These are phyloP conservation scores for Pseudovirgaria hyperparasitica DNA, from an alignment of 2,329 filamentous ascomycete species.

Conservation along the genomic window DNA sequence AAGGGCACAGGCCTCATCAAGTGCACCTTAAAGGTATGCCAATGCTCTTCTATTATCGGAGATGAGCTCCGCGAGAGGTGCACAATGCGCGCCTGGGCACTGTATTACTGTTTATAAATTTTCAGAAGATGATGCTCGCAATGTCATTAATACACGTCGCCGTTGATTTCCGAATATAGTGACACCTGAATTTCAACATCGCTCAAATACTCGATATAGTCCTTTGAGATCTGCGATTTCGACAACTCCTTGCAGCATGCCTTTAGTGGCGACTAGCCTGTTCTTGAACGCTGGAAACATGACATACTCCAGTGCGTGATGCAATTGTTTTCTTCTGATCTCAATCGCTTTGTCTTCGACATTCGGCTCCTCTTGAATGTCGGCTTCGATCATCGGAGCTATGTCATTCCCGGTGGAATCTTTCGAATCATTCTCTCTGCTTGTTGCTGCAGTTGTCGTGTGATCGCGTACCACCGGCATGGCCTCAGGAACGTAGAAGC, in stretches of 20 bases:
- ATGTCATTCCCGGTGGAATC: constrained; percentile 2
- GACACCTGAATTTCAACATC: constrained; percentile 66
- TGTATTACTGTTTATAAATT: too few relatives aligned
- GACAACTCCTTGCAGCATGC: constrained; percentile 62
- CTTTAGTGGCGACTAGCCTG: constrained; percentile 68
- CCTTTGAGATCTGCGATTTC: constrained; percentile 90
- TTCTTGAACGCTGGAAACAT: constrained; percentile 84
- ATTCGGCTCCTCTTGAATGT: constrained; percentile 9
- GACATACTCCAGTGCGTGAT: constrained; percentile 65
- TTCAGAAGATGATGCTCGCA: too few relatives aligned
- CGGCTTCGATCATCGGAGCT: constrained; percentile 6
- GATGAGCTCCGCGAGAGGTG: too few relatives aligned
- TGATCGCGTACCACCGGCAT: constrained; percentile 41
- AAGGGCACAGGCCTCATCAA: too few relatives aligned
- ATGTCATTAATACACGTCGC: too few relatives aligned
- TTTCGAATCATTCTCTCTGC: constrained; percentile 39
- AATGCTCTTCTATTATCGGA: too few relatives aligned
- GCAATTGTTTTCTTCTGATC: constrained; percentile 53
- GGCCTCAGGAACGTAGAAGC: constrained; percentile 82
- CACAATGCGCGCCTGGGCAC: too few relatives aligned
- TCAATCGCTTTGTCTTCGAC: constrained; percentile 29
- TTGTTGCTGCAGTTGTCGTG: constrained; percentile 8
- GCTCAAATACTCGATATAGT: constrained; percentile 86
- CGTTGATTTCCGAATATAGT: too few relatives aligned
- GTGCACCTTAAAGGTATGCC: too few relatives aligned